phyloP scores from a whole-genome alignment of 1,284 basidiomycete species.

The Cutaneotrichosporon spelunceum region DNA sequence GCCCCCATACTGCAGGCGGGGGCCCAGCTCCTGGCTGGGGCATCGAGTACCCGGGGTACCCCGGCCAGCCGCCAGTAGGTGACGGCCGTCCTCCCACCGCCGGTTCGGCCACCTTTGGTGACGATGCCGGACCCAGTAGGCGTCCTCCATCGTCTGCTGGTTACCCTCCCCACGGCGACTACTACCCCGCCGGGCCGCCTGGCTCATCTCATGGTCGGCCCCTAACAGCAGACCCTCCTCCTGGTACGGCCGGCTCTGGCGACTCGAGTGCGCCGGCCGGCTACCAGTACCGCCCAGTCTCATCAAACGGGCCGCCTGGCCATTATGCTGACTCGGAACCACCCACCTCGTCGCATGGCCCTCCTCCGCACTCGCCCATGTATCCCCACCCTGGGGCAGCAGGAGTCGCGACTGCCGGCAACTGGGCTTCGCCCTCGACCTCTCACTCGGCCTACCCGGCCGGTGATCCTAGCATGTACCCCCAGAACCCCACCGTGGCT shows the following conservation, averaged over 20 bases:
- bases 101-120: conserved; percentile 22
- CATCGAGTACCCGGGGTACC: conserved; percentile 33
- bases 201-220: conserved; percentile 27
- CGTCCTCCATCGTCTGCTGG: conserved; percentile 37
- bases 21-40: conserved; percentile 13
- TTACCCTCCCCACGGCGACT: conserved; percentile 27
- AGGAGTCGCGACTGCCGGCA: conserved; percentile 19
- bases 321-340: conserved; percentile 49
- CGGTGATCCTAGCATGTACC: conserved; percentile 34
- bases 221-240: conserved; percentile 24
- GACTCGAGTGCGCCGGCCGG: conserved; percentile 34
- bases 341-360: conserved; percentile 43
- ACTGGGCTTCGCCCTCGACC: conserved; percentile 42
- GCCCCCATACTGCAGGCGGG: conserved; percentile 36
- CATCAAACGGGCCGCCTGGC: conserved; percentile 38
- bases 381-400: conserved; percentile 25
- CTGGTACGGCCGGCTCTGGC: conserved; percentile 31
- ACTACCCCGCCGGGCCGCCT: conserved; percentile 37
- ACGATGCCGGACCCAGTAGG: conserved; percentile 39
- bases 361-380: conserved; percentile 45
- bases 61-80: conserved; percentile 15
- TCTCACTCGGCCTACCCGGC: conserved; percentile 32
- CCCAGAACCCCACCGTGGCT: conserved; percentile 20
- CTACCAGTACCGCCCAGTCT: conserved; percentile 46
- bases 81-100: conserved; percentile 23